Evolutionary conservation across 192 early-diverging fungal genomes (phyloP), one percentile per base, ranked within the genome.

Genomic region (Radiomyces spectabilis): DNA sequence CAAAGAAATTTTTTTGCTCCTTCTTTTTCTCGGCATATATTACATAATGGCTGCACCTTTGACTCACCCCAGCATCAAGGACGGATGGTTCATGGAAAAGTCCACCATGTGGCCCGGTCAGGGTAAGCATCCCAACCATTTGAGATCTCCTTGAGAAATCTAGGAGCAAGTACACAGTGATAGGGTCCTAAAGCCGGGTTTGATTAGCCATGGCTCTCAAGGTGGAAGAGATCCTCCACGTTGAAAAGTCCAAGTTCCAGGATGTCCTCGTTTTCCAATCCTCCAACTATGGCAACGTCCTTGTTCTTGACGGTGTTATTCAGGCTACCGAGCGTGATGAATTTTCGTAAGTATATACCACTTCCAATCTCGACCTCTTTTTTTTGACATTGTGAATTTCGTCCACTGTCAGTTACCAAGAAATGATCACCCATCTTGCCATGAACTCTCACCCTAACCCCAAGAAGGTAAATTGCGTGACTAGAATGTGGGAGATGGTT

Each of bases 291-390:
- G 97, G 97, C 59, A 97, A 91, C 68, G 95, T 97, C 27, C 79
- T 99, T 16, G 92, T 95, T 16, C 86, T 99, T 39, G 97, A 99
- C 69, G 95, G 95, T 54, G 95, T 95, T 38, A 94, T 99, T 74
- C 97, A 99, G 69, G 81, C 84, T 44, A 97, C 95, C 61, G 97
- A 99, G 78, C 85, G 92, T 68, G 97, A 99, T 74, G 97, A 99
- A 75, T 97, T 96, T 69, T 82, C 93, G 74, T 91, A 81, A 74
- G 85, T 82, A 12, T 40, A 15, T 12, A 24, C 22, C 38, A 9
- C 24, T 29, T 15, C 32, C 2, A 58, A 0, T 33, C n/a, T 15
- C 42, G 16, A 10, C n/a, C 5, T 44, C 5, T 44, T 44, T 44
- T 44, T 44, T 5, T 44, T 3, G 45, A 35, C 22, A 38, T n/a